phyloP scores from a whole-genome alignment of 441 rosid genomes.

The Gossypium gossypioides region DNA sequence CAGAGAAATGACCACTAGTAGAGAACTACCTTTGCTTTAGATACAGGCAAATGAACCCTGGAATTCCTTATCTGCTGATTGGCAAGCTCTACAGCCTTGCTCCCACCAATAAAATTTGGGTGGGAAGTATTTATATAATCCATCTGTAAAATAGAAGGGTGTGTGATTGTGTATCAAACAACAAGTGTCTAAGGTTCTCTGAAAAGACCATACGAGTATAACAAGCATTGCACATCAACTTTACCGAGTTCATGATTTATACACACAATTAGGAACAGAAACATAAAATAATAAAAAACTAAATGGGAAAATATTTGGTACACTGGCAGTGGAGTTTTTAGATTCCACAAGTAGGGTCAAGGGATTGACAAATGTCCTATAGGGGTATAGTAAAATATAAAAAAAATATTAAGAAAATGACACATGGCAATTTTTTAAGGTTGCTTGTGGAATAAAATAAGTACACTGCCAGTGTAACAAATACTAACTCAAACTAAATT shows the following conservation, averaged over 20 bases:
- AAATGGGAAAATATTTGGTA: background rate
- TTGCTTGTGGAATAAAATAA: too few species aligned
- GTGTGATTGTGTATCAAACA: background rate
- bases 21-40: conserved; percentile 47
- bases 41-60: conserved; percentile 36
- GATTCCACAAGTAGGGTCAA: too few species aligned
- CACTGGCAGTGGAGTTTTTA: too few species aligned
- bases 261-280: background rate
- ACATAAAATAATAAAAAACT: background rate
- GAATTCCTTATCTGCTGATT: conserved; percentile 61
- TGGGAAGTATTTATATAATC: conserved; percentile 89
- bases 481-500: background rate
- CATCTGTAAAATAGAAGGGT: conserved; percentile 49
- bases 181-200: background rate
- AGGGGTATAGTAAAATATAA: too few species aligned
- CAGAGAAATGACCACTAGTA: background rate
- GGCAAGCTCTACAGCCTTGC: conserved; percentile 77
- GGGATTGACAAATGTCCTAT: too few species aligned
- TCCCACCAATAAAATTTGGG: conserved; percentile 88
- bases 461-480: too few species aligned
- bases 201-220: background rate
- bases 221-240: background rate
- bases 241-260: background rate
- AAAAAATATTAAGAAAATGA: too few species aligned
- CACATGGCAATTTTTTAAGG: too few species aligned